Evolutionary conservation across 169 alveolate genomes (phyloP).

Genomic region (Plasmodium fragile): DNA sequence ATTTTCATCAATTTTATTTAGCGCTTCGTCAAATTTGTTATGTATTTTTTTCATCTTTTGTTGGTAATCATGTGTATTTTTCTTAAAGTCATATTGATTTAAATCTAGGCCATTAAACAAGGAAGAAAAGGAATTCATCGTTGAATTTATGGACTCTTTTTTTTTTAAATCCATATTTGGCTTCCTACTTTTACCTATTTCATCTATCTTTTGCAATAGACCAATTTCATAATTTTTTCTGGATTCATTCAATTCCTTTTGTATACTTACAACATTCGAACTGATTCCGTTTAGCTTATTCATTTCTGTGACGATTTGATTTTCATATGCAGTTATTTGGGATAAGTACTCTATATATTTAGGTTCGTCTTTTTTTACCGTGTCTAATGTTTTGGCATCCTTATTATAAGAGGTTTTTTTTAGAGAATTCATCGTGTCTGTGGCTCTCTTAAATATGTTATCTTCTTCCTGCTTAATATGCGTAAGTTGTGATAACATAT

Average conservation of each 20-base stretch:
- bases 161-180: background rate
- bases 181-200: background rate
- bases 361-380: background rate
- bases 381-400: background rate
- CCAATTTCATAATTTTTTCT: constrained; percentile 37
- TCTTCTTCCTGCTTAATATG: background rate
- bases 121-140: background rate
- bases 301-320: background rate
- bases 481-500: background rate
- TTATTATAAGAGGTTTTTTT: background rate
- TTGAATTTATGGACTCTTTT: constrained; percentile 9
- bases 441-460: background rate
- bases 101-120: background rate
- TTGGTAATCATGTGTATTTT: background rate
- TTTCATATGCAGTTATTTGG: background rate
- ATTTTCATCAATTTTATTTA: background rate
- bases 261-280: background rate
- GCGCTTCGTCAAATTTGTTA: background rate
- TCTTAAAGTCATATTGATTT: background rate
- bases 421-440: background rate
- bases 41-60: background rate
- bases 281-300: background rate
- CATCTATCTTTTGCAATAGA: constrained; percentile 6
- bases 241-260: background rate
- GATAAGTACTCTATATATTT: background rate